Evolutionary conservation across 768 basidiomycete species (phyloP).

Genomic region (Suillus luteus): DNA sequence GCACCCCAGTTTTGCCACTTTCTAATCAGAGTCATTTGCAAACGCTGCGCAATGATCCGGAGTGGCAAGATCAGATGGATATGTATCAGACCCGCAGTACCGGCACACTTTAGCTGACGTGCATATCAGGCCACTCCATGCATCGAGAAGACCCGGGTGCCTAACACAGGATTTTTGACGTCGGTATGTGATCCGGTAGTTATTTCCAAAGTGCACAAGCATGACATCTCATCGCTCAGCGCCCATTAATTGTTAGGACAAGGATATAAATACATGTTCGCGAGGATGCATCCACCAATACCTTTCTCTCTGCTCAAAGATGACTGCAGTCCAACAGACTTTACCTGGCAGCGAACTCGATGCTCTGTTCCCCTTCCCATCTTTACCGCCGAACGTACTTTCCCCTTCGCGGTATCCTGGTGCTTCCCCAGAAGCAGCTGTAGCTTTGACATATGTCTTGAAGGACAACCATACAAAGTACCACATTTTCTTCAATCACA

Average conservation of each 20-base stretch:
- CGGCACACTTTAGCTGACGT: no score
- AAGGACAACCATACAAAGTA: slow-evolving; percentile 50
- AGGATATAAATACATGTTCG: not conserved
- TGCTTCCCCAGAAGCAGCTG: slow-evolving; percentile 28
- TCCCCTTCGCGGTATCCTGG: slow-evolving; percentile 16
- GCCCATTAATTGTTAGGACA: not conserved
- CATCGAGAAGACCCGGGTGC: not conserved
- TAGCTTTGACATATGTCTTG: slow-evolving; percentile 34
- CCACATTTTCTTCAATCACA: slow-evolving; percentile 52
- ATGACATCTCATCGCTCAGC: not conserved
- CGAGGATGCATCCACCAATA: not conserved
- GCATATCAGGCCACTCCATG: no score
- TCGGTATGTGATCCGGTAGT: not conserved
- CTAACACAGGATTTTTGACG: not conserved
- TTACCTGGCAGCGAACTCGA: slow-evolving; percentile 1
- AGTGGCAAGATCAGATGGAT: not conserved
- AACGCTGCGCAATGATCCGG: not conserved
- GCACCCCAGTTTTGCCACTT: not conserved
- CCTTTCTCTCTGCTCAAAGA: not conserved
- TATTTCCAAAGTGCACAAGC: not conserved
- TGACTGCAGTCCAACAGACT: not conserved
- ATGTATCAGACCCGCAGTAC: no score
- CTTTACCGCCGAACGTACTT: slow-evolving; percentile 8
- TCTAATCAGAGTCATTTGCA: not conserved
- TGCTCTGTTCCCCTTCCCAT: slow-evolving; percentile 14